Evolutionary conservation across 2,329 filamentous ascomycete genomes (phyloP).

Genomic region (Cytospora piceae): DNA sequence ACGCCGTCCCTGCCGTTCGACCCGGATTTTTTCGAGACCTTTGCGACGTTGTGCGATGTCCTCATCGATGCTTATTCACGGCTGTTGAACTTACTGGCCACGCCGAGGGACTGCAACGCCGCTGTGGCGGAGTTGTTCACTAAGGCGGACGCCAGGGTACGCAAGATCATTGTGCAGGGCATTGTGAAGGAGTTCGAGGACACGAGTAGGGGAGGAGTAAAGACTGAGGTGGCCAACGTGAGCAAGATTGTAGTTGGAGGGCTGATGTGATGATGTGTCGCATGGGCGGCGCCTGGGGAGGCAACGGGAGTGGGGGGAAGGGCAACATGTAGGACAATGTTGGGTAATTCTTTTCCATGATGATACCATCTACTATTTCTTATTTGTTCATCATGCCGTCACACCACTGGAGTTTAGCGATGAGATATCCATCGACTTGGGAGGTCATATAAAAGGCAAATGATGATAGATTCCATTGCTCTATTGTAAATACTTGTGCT

Average conservation of each 20-base stretch:
- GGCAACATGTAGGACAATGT: not conserved
- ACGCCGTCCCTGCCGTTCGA: conserved; percentile 95
- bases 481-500: not conserved
- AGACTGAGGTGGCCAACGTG: conserved; percentile 80
- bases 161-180: conserved; percentile 86
- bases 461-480: conserved; percentile 4
- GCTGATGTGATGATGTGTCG: conserved; percentile 60
- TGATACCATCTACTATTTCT: conserved; percentile 28
- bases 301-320: not conserved
- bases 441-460: not conserved
- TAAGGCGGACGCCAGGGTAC: conserved; percentile 83
- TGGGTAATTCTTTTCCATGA: conserved; percentile 13
- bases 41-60: conserved; percentile 92
- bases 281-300: not conserved
- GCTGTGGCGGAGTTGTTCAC: conserved; percentile 81
- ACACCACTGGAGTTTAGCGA: conserved; percentile 21
- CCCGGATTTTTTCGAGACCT: conserved; percentile 95
- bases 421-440: conserved; percentile 26
- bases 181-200: conserved; percentile 95
- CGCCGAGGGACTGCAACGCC: conserved; percentile 71
- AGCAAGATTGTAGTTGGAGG: conserved; percentile 89
- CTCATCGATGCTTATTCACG: conserved; percentile 89
- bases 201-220: conserved; percentile 73
- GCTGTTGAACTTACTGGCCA: conserved; percentile 74
- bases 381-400: conserved; percentile 16